Percentiles rank a stretch among this genome's conserved stretches.
Conservation (phyloP, 1,284 basidiomycete species). For the Ganoderma meredithae region DNA sequence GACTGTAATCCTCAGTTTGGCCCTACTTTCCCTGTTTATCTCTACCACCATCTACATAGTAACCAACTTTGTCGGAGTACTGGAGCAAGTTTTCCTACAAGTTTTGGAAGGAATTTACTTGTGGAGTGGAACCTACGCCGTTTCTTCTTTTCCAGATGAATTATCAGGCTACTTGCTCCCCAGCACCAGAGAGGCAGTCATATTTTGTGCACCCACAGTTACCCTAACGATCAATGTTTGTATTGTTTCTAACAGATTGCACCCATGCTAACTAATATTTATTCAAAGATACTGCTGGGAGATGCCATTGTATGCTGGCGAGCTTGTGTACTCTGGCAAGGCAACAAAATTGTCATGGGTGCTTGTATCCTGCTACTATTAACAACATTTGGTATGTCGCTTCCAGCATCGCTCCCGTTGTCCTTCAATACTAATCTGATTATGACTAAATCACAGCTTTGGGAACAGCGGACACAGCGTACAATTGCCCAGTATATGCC, state of each 20-base stretch:
- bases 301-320: conserved; percentile 12
- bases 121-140: too few species aligned
- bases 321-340: conserved; percentile 5
- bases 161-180: too few species aligned
- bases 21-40: too few species aligned
- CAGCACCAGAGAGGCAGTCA: neutral
- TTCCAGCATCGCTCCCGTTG: too few species aligned
- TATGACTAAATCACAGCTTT: neutral
- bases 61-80: too few species aligned
- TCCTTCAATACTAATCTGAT: neutral
- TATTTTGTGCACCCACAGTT: neutral
- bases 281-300: conserved; percentile 1
- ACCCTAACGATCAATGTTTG: neutral
- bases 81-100: too few species aligned
- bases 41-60: too few species aligned
- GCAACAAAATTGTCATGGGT: neutral
- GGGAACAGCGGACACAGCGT: neutral
- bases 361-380: neutral
- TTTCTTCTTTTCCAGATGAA: too few species aligned
- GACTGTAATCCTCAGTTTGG: too few species aligned
- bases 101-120: too few species aligned
- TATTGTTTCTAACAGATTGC: neutral
- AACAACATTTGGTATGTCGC: neutral
- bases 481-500: neutral
- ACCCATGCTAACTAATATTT: neutral